Conservation (phyloP, 1,139 yeast species). For the Pichia sp. region DNA sequence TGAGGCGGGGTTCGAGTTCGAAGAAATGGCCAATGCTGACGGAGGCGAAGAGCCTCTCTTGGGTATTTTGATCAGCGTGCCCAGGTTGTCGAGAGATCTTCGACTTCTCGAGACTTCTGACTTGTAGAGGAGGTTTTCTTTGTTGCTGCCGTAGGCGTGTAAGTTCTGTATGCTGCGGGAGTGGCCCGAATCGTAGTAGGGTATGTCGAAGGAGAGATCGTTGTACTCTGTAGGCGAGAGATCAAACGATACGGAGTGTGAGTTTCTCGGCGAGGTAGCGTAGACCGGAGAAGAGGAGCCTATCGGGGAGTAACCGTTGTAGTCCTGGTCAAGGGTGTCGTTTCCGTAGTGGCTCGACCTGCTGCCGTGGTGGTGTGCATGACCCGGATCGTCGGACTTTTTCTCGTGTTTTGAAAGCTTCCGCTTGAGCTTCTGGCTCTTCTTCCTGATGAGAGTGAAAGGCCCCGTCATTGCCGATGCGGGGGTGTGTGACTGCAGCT, state of each 20-base stretch:
- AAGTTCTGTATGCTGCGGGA: neutral
- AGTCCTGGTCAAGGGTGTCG: neutral
- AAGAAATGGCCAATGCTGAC: neutral
- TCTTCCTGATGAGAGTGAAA: conserved; percentile 11
- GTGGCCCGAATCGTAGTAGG: neutral
- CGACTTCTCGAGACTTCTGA: neutral
- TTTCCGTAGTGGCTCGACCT: neutral
- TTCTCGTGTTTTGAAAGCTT: conserved; percentile 13
- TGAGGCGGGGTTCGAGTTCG: neutral
- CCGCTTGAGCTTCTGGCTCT: conserved; percentile 15
- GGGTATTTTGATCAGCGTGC: conserved; percentile 11
- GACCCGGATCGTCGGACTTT: neutral
- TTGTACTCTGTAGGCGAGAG: conserved; percentile 3
- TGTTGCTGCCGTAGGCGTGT: neutral
- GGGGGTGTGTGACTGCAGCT: neutral
- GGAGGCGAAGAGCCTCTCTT: neutral
- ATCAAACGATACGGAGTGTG: conserved; percentile 12
- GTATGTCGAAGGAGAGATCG: neutral
- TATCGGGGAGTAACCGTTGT: neutral
- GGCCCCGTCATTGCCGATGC: conserved; percentile 14
- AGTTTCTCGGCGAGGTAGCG: neutral
- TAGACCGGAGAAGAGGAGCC: conserved; percentile 1
- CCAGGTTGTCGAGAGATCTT: conserved; percentile 8
- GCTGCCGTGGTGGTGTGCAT: neutral
- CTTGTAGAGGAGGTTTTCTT: neutral